These are phyloP conservation scores for Fusarium bactridioides DNA, from an alignment of 2,329 filamentous ascomycete species.

Conservation along the genomic window DNA sequence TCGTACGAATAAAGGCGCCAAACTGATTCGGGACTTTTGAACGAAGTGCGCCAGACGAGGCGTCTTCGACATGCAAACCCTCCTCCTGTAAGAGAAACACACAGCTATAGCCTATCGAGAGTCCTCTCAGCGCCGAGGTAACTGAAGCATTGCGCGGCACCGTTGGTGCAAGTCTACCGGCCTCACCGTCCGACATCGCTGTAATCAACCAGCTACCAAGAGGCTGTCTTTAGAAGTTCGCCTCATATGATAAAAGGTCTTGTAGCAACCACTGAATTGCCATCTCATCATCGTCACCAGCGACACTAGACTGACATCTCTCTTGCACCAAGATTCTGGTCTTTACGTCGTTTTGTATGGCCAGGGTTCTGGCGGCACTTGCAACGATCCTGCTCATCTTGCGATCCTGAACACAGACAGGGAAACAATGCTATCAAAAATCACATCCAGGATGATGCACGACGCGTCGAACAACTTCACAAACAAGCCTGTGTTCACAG, in stretches of 20 bases:
- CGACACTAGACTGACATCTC: slow-evolving; percentile 11
- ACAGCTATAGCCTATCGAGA: slow-evolving; percentile 16
- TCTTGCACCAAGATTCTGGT: slow-evolving; percentile 5
- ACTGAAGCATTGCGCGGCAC: slow-evolving; percentile 24
- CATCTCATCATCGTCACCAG: slow-evolving; percentile 11
- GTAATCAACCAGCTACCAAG: slow-evolving; percentile 6
- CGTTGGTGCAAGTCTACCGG: slow-evolving; percentile 31
- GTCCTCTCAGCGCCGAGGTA: slow-evolving; percentile 21
- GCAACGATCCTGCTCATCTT: slow-evolving; percentile 38
- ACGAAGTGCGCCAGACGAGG: slow-evolving; percentile 26
- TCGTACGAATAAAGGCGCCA: slow-evolving; percentile 13
- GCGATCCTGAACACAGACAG: slow-evolving; percentile 34
- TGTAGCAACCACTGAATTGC: slow-evolving; percentile 17
- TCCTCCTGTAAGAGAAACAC: slow-evolving; percentile 23
- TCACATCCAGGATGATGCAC: slow-evolving; percentile 38
- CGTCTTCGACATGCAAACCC: slow-evolving; percentile 32
- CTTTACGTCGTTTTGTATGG: neutral
- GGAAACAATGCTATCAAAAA: slow-evolving; percentile 35
- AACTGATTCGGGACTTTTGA: slow-evolving; percentile 14
- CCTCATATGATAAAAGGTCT: slow-evolving; percentile 17
- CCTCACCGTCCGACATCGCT: slow-evolving; percentile 41
- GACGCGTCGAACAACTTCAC: slow-evolving; percentile 31
- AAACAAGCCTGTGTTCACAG: slow-evolving; percentile 11
- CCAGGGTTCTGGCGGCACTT: slow-evolving; percentile 37
- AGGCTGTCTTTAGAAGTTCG: neutral